A percentile compares a stretch with the other conserved stretches of the same genome.
Evolutionary conservation across 768 basidiomycete species (phyloP).

Genomic region (Naganishia antarctica): DNA sequence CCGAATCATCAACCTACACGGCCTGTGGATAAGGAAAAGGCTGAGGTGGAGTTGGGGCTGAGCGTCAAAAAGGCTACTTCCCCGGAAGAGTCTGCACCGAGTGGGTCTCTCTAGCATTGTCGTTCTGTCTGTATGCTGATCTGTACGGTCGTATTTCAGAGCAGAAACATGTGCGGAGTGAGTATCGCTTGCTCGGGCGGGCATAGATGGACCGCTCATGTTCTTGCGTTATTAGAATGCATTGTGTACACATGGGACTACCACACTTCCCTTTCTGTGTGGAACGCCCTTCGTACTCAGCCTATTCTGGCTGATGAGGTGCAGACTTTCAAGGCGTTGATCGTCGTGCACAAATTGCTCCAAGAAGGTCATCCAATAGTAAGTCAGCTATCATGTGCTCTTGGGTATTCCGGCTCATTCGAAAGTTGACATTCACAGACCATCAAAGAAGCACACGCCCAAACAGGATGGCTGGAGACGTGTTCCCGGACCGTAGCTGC

Average conservation of each 20-base stretch:
- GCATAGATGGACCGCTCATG: neutral
- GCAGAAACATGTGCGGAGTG: slow-evolving; percentile 98
- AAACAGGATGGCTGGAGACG: slow-evolving; percentile 97
- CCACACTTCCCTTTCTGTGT: slow-evolving; percentile 93
- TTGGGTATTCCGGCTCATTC: neutral
- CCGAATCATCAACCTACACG: slow-evolving; percentile 78
- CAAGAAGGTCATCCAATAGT: slow-evolving; percentile 97
- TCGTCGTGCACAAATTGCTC: slow-evolving; percentile 93
- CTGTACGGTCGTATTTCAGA: slow-evolving; percentile 48
- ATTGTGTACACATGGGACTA: slow-evolving; percentile 99
- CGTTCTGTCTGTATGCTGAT: slow-evolving; percentile 1
- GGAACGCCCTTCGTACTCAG: slow-evolving; percentile 93
- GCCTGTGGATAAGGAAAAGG: slow-evolving; percentile 97
- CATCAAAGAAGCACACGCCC: slow-evolving; percentile 91
- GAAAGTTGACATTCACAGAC: slow-evolving; percentile 56
- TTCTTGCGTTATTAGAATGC: slow-evolving; percentile 61
- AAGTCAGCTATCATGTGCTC: slow-evolving; percentile 44
- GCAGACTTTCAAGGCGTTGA: slow-evolving; percentile 96
- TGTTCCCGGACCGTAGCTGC: slow-evolving; percentile 81
- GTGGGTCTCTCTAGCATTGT: slow-evolving; percentile 30
- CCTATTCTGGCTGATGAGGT: slow-evolving; percentile 96
- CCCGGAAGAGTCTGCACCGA: slow-evolving; percentile 90
- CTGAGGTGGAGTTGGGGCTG: slow-evolving; percentile 83
- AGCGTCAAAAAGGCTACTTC: slow-evolving; percentile 99
- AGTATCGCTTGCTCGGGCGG: slow-evolving; percentile 43